Evolutionary conservation across 208 protist species (phyloP), one percentile per base, ranked within the genome.

Genomic region (Perkinsela sp.): DNA sequence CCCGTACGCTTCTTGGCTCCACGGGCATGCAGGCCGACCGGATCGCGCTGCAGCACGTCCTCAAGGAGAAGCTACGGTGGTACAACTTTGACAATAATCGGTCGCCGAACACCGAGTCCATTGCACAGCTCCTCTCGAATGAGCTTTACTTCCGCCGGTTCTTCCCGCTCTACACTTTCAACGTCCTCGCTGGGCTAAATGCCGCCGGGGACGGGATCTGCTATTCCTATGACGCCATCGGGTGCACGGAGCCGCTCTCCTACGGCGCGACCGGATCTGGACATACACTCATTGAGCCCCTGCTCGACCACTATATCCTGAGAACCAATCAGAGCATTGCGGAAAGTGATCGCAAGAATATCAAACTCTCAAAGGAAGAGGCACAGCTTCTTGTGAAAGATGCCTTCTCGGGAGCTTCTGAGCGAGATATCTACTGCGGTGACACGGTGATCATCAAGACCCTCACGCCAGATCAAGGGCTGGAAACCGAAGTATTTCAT

Each of bases 131-230:
- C 68, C 76, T 98, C 30, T 92, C 90, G n/a, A 97, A 88, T 29
- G 91, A 92, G 48, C 83, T 99, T 0, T 99, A 99, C 75, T 77
- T 87, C 66, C 87, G 90, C 31, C 86, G 96, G 70, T 98, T 98
- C 77, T 98, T 99, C 79, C 96, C 96, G 15, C 97, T 94, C 77
- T 98, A 98, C 83, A 94, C 95, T 0, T 98, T 97, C 80, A 98
- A 97, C 80, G 87, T 98, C 72, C 73, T 98, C 22, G 94, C 83
- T 16, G 96, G 96, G 29, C 70, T 98, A 16, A 84, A 98, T 75
- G 83, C 91, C 57, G 71, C 93, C 28, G 95, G 93, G 28, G 70
- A 88, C 31, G 95, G 94, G 29, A 90, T 91, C 67, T 92, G 96
- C 67, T 99, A 95, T 82, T 86, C 80, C 73, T 99, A 98, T 77